Base-by-base conservation (phyloP, 495 filamentous ascomycete species). In the Chlorociboria aeruginascens region DNA sequence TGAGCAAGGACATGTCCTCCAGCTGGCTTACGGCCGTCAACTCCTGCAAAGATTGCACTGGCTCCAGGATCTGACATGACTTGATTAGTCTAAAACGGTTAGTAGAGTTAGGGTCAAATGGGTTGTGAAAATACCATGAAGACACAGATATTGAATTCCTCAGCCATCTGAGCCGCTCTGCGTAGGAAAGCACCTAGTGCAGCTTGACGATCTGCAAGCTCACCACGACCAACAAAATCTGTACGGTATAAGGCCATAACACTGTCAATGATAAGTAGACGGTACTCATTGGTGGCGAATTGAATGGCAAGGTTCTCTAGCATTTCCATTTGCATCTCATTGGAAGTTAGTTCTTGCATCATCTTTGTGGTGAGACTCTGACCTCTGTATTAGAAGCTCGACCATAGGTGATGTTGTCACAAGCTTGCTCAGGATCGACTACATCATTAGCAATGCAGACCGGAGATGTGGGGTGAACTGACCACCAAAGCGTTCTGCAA, bases 41-140 rank as follows among this genome's bases (percentile, higher is more conserved):
- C 84, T 45, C 81, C 79, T 33, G 83, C 79, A 48, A 89, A 89
- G n/a, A 89, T 70, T 32, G 83, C 79, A 63, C 73, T 85, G 1
- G 84, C 84, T 49, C 84, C 83, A n/a, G 84, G 84, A 51, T 88
- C 84, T 43, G 76, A 82, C 65, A 86, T 82, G 38, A 89, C 84
- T 64, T 89, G 84, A 50, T 88, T 89, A 20, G 84, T 89, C 81
- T 83, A 14, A 10, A 11, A 17, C 11, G 13, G 34, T 44, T 42
- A 45, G 45, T 37, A 4, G 20, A 25, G 20, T 4, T 4, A 25
- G 20, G 20, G 4, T 25, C 4, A 29, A 20, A 36, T 13, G 1
- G 16, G 29, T 13, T 41, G 40, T 25, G 32, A 36, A 43, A 10
- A 37, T 59, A 83, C 80, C 77, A 87, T 80, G 42, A 88, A 63